These are phyloP conservation scores for Thraustochytrium sp. DNA, from an alignment of 352 stramenopile species.

Conservation along the genomic window DNA sequence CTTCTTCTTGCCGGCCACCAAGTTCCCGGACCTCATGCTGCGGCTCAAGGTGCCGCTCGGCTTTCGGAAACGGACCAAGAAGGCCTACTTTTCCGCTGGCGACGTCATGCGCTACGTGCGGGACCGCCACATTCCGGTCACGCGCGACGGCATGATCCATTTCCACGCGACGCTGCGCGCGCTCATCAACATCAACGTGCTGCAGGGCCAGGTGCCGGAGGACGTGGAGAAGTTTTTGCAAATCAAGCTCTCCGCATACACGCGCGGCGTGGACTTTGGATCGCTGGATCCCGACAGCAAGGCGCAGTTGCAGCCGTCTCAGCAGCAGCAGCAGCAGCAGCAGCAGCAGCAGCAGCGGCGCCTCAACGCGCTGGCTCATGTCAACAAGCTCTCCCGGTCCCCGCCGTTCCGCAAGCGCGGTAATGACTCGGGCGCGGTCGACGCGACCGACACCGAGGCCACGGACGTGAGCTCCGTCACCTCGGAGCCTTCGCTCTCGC, in stretches of 20 bases:
- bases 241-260: conserved; percentile 13
- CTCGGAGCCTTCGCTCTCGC: neutral
- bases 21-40: conserved; percentile 37
- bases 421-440: neutral
- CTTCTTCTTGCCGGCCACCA: conserved; percentile 12
- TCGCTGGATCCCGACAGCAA: neutral
- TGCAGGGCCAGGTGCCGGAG: conserved; percentile 23
- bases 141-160: conserved; percentile 37
- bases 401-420: neutral
- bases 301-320: too few species aligned
- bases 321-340: too few species aligned
- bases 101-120: conserved; percentile 38
- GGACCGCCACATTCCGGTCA: conserved; percentile 37
- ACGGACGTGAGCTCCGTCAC: neutral
- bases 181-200: conserved; percentile 41
- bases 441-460: neutral
- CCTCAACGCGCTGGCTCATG: too few species aligned
- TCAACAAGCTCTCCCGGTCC: neutral
- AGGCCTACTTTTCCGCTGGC: neutral
- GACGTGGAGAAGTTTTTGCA: conserved; percentile 39
- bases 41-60: conserved; percentile 25
- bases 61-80: conserved; percentile 29
- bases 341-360: too few species aligned
- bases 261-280: neutral
- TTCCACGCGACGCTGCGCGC: conserved; percentile 35